These are phyloP conservation scores for Spathaspora boniae DNA, from an alignment of 805 yeast species.

Conservation along the genomic window DNA sequence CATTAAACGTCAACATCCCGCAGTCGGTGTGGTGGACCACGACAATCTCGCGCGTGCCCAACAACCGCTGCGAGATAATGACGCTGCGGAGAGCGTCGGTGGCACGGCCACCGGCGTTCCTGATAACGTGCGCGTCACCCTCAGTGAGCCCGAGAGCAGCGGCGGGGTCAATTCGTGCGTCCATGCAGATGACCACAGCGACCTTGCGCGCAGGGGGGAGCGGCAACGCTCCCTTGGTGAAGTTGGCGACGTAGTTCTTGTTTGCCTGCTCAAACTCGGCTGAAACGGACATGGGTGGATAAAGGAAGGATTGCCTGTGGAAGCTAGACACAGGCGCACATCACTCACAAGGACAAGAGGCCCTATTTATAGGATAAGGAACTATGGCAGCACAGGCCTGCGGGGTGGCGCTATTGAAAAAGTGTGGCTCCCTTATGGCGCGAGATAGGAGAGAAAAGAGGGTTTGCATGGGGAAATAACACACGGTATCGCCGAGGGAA, in stretches of 20 bases:
- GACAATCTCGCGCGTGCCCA: conserved; percentile 39
- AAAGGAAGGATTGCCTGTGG: too few species aligned
- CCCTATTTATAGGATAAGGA: too few species aligned
- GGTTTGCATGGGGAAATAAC: too few species aligned
- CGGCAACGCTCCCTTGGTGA: conserved; percentile 29
- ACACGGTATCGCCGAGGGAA: too few species aligned
- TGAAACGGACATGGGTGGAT: conserved; percentile 18
- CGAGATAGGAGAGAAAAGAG: too few species aligned
- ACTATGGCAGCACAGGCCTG: too few species aligned
- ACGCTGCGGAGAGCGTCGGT: conserved; percentile 36
- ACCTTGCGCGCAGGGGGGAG: conserved; percentile 36
- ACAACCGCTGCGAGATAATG: conserved; percentile 36
- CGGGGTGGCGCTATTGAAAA: too few species aligned
- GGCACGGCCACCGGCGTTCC: conserved; percentile 44
- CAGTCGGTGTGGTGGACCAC: conserved; percentile 42
- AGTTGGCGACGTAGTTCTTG: conserved; percentile 16
- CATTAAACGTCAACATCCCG: conserved; percentile 41
- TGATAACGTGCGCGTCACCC: conserved; percentile 43
- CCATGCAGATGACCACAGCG: conserved; percentile 39
- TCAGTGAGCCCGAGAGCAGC: conserved; percentile 30
- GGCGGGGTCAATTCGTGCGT: conserved; percentile 40
- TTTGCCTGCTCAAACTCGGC: conserved; percentile 23
- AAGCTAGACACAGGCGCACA: too few species aligned
- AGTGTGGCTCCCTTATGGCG: too few species aligned
- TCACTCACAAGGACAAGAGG: too few species aligned